phyloP scores from a whole-genome alignment of 2,329 filamentous ascomycete genomes.

The Lachnum nothofagi region DNA sequence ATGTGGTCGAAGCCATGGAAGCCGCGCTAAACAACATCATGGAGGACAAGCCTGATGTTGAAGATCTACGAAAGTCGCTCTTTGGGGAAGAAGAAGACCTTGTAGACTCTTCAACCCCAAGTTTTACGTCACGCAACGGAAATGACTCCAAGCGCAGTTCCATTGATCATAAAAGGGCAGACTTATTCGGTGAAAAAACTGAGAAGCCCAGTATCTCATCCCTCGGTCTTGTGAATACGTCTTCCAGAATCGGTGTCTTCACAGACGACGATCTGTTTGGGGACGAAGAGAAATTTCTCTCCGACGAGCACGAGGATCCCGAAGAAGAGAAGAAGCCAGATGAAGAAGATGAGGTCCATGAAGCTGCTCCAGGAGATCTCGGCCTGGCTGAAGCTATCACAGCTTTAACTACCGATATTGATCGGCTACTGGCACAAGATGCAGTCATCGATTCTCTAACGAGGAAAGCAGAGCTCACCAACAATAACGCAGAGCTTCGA shows the following conservation, averaged over 20 bases:
- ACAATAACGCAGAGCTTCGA: constrained; percentile 87
- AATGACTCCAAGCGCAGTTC: constrained; percentile 58
- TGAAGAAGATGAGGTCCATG: constrained; percentile 78
- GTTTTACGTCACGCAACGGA: constrained; percentile 47
- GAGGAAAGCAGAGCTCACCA: constrained; percentile 91
- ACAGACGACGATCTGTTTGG: constrained; percentile 88
- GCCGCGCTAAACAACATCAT: constrained; percentile 88
- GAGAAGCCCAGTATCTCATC: constrained; percentile 85
- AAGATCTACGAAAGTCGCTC: constrained; percentile 61
- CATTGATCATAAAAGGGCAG: constrained; percentile 48
- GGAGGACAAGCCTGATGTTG: constrained; percentile 66
- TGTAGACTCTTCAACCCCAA: constrained; percentile 40
- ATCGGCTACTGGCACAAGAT: constrained; percentile 81
- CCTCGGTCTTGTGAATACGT: constrained; percentile 80
- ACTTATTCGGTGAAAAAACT: constrained; percentile 41
- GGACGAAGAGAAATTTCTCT: constrained; percentile 78
- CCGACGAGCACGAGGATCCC: constrained; percentile 77
- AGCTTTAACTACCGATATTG: constrained; percentile 81
- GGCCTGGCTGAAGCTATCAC: constrained; percentile 90
- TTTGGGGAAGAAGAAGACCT: constrained; percentile 53
- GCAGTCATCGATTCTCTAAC: constrained; percentile 86
- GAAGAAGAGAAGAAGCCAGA: constrained; percentile 52
- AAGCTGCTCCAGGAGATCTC: constrained; percentile 90
- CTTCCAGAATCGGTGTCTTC: constrained; percentile 86
- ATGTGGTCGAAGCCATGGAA: constrained; percentile 89